A percentile compares a stretch with the other conserved stretches of the same genome.
Evolutionary conservation across 2,329 filamentous ascomycete genomes (phyloP).

Genomic region (Talaromyces funiculosus): DNA sequence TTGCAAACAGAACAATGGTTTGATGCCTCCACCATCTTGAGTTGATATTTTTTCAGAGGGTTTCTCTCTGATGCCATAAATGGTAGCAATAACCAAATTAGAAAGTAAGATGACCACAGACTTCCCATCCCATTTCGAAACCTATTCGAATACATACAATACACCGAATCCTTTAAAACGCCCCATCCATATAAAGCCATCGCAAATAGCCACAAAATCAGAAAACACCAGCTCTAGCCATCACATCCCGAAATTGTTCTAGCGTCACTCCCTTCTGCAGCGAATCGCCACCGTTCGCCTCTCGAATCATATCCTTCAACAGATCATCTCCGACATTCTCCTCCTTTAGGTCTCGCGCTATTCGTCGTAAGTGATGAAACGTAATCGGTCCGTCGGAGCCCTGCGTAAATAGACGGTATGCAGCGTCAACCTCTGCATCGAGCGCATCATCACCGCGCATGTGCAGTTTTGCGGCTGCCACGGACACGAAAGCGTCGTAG

Average conservation of each 20-base stretch:
- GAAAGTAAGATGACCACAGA: not conserved
- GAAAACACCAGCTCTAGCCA: slow-evolving; percentile 79
- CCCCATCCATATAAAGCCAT: not conserved
- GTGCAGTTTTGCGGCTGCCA: slow-evolving; percentile 81
- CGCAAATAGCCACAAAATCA: slow-evolving; percentile 39
- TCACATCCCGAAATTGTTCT: slow-evolving; percentile 80
- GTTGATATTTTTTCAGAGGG: not conserved
- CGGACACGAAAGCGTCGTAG: slow-evolving; percentile 77
- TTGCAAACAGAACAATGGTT: not conserved
- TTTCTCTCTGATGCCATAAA: not conserved
- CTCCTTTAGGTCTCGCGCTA: slow-evolving; percentile 77
- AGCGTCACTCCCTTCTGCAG: slow-evolving; percentile 64
- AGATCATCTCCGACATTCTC: slow-evolving; percentile 70
- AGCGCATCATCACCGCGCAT: slow-evolving; percentile 48
- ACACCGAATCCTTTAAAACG: not conserved
- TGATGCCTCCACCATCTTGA: not conserved
- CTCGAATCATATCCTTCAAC: slow-evolving; percentile 87
- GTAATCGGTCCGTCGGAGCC: slow-evolving; percentile 60
- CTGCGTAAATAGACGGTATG: slow-evolving; percentile 72
- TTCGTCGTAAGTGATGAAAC: slow-evolving; percentile 67
- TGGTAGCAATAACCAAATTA: not conserved
- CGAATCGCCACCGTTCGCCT: slow-evolving; percentile 79
- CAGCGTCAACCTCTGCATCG: slow-evolving; percentile 69
- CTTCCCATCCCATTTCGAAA: not conserved
- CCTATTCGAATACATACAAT: not conserved